These are phyloP conservation scores for Pachysandra terminalis DNA, from an alignment of 164 flowering plant genomes.

Conservation along the genomic window DNA sequence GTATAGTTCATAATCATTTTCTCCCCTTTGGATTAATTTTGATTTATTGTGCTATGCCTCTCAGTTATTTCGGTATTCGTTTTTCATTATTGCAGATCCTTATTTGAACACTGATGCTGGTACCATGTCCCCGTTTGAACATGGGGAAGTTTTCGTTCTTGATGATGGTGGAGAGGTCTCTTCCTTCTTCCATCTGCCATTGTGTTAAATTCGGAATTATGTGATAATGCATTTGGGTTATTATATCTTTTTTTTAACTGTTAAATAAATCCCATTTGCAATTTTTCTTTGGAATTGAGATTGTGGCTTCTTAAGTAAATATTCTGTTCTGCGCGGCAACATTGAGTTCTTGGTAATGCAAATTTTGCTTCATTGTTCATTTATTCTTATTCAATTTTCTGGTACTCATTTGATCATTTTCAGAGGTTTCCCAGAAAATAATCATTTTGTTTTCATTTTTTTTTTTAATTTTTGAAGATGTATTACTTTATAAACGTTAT, in stretches of 20 bases:
- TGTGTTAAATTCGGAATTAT: not conserved
- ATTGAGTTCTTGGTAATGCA: too few species aligned
- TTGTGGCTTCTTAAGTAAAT: too few species aligned
- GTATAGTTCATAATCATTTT: not conserved
- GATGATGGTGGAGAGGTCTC: constrained; percentile 98
- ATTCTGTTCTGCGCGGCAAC: too few species aligned
- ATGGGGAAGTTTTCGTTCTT: constrained; percentile 96
- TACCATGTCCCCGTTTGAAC: constrained; percentile 98
- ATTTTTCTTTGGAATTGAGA: not conserved
- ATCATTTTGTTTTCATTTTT: too few species aligned
- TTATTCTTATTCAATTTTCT: too few species aligned
- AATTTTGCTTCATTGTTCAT: too few species aligned
- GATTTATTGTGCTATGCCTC: not conserved
- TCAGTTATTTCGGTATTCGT: not conserved
- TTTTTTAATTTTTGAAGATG: too few species aligned
- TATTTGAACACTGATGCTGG: constrained; percentile 98
- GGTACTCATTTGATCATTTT: too few species aligned
- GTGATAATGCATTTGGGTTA: not conserved
- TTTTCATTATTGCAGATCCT: constrained; percentile 61
- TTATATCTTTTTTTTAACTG: not conserved
- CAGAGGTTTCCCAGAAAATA: too few species aligned
- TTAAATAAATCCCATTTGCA: not conserved
- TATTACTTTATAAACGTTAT: too few species aligned
- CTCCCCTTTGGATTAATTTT: not conserved
- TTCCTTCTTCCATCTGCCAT: constrained; percentile 3